Evolutionary conservation across 371 early-diverging fungal species (phyloP).

Genomic region (Actinomucor elegans): DNA sequence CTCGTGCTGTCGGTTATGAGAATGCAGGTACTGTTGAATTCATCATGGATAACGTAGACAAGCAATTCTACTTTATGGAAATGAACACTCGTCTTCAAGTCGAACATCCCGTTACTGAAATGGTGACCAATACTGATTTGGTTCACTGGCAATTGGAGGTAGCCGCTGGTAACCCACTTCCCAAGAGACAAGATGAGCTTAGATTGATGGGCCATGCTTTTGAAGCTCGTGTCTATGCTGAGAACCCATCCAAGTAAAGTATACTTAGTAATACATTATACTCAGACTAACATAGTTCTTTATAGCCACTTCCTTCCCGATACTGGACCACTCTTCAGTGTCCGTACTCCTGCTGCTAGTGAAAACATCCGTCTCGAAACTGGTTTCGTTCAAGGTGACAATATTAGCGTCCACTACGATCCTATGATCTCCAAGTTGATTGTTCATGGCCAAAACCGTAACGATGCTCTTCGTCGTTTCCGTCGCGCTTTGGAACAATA

Average conservation of each 20-base stretch:
- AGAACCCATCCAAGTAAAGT: conserved; percentile 86
- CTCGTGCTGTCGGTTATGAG: conserved; percentile 88
- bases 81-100: conserved; percentile 96
- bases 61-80: conserved; percentile 97
- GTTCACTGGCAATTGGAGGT: conserved; percentile 93
- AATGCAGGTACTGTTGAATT: conserved; percentile 98
- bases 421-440: conserved; percentile 98
- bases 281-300: not conserved
- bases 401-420: conserved; percentile 92
- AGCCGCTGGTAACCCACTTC: conserved; percentile 83
- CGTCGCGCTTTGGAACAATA: conserved; percentile 81
- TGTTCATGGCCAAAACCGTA: conserved; percentile 83
- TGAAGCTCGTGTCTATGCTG: conserved; percentile 98
- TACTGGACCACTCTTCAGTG: conserved; percentile 84
- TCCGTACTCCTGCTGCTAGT: conserved; percentile 68
- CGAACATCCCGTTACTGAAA: conserved; percentile 98
- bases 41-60: conserved; percentile 86
- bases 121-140: conserved; percentile 92
- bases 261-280: not conserved
- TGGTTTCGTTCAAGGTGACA: conserved; percentile 90
- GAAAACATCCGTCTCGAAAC: conserved; percentile 84
- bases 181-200: conserved; percentile 72
- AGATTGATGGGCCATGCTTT: conserved; percentile 87
- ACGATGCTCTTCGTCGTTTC: conserved; percentile 80
- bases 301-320: conserved; percentile 88